These are phyloP conservation scores for Ascoidea asiatica DNA, from an alignment of 805 yeast genomes.

Conservation along the genomic window DNA sequence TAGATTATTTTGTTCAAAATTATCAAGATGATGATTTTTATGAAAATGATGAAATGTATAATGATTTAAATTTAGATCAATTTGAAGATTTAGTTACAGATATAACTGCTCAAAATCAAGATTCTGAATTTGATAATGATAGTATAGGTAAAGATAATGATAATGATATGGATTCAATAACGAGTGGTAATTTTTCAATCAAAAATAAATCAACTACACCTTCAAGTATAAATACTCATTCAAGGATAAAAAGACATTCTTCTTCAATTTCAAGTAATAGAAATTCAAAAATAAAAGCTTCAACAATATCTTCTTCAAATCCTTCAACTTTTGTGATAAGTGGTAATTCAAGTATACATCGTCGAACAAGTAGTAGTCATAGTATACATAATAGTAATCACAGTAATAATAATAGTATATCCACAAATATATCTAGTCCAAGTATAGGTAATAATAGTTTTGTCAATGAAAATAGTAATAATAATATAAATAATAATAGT, in stretches of 20 bases:
- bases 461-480: no score
- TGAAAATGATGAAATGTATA: neutral
- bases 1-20: conserved; percentile 84
- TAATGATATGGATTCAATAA: neutral
- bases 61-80: neutral
- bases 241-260: neutral
- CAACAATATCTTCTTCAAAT: no score
- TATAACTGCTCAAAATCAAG: neutral
- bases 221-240: no score
- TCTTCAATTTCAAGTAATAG: neutral
- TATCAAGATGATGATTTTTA: conserved; percentile 80
- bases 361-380: neutral
- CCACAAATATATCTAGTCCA: no score
- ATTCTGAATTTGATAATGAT: no score
- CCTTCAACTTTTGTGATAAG: no score
- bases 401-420: no score
- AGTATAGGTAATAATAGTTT: no score
- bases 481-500: neutral
- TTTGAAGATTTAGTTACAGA: neutral
- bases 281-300: neutral
- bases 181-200: neutral
- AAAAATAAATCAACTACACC: neutral
- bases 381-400: neutral
- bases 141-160: no score
- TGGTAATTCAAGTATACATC: neutral